Evolutionary conservation across 2,329 filamentous ascomycete species (phyloP), one percentile per base, ranked within the genome.

Genomic region (Cytospora mali): DNA sequence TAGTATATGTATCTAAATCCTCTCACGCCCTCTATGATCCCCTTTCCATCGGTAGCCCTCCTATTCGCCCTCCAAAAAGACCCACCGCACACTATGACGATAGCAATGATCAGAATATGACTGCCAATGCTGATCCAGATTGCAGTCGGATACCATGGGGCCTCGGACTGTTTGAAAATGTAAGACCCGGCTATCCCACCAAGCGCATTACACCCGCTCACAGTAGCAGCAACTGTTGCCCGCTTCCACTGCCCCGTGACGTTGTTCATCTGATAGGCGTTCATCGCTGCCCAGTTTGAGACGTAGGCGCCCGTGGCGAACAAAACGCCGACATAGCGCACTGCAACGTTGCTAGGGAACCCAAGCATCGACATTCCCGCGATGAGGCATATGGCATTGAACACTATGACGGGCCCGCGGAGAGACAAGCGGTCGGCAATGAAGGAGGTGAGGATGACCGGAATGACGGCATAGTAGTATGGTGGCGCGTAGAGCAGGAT

Each of bases 291-390:
- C 87, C 87, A 90, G 66, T 90, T 90, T 4, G 83, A 85, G 4
- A 90, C 81, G 66, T 89, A 90, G 1, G 87, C 86, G 0, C 88
- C 88, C 0, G 87, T 90, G 0, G 87, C 86, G 2, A 90, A 78
- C 71, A 83, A 89, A 0, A 85, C 86, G 10, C 87, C 88, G 31
- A 88, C 76, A 66, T 89, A 89, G 54, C 88, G 81, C 4, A 86
- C 84, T 0, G 84, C 78, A 57, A 88, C 82, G 61, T 87, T 80
- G 16, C 77, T 74, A 0, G 82, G 76, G 69, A 89, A 87, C 2
- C 87, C 87, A 4, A 90, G 78, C 82, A 90, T 86, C 66, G 82
- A 78, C 71, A 90, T 89, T 2, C 87, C 88, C 0, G 79, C 75
- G 62, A 90, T 84, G 7, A 90, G 76, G 62, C 81, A 84, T 3